Evolutionary conservation across 2,329 filamentous ascomycete genomes (phyloP), one percentile per base, ranked within the genome.

Genomic region (Calcarisporium arbuscula): DNA sequence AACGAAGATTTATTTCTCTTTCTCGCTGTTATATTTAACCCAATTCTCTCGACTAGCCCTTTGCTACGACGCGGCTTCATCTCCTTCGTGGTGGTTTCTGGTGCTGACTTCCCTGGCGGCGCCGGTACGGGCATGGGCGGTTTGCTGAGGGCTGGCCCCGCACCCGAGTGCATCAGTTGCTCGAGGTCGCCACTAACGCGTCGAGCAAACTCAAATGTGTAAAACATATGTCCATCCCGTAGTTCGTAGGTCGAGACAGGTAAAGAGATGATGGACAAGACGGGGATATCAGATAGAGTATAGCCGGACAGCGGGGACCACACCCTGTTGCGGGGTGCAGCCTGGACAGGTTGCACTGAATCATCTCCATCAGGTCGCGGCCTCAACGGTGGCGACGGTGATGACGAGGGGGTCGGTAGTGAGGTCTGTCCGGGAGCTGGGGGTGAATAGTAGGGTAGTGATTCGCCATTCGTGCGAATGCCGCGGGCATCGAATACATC

Each of bases 191-290:
- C 51, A 30, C 53, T 49, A 3, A 48, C 46, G 11, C 51, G 49
- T 3, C 47, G 47, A 2, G 54, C 49, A 23, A 51, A 51, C 17
- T 44, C 45, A 16, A 51, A 50, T 2, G 52, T 47, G 38, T 61
- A 61, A 20, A 52, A 57, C 19, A 54, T 46, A 8, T 46, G 47
- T 15, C 57, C 56, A 28, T 58, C 53, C 5, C 49, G 45, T 8
- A 61, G 40, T 39, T 61, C 57, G 31, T 28, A 39, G 2, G 53
- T 42, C 15, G 47, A 38, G 3, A 61, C 43, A 8, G 57, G 57
- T 1, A 61, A 42, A 0, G 54, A 41, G 8, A 61, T 46, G n/a
- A 53, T 42, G 28, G 57, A 55, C 1, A 60, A 38, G 15, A 56
- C 37, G 17, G 51, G 50, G 7, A 54, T 47, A 19, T 54, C 51